Evolutionary conservation across 257 asterid species (phyloP).

Genomic region (Striga asiatica): DNA sequence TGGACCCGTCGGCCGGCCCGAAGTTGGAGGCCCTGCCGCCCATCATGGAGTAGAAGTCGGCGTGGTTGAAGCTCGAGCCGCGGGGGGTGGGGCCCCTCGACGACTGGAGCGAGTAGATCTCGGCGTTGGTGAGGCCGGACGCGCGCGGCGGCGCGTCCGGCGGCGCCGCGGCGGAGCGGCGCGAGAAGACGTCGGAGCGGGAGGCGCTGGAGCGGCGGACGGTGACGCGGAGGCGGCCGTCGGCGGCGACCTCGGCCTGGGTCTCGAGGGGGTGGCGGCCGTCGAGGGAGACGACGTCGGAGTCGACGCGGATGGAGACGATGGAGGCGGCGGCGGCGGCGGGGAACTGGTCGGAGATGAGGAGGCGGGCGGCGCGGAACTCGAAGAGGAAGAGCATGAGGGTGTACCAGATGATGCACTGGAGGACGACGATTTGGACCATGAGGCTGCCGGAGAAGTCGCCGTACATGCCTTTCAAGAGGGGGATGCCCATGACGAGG

Average conservation of each 20-base stretch:
- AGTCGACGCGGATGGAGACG: conserved; percentile 77
- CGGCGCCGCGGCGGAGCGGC: conserved; percentile 52
- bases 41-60: conserved; percentile 74
- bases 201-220: conserved; percentile 76
- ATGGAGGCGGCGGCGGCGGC: conserved; percentile 81
- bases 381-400: conserved; percentile 86
- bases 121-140: conserved; percentile 70
- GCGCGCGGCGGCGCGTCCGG: conserved; percentile 69
- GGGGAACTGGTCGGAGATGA: conserved; percentile 83
- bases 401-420: conserved; percentile 89
- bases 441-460: conserved; percentile 53
- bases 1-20: conserved; percentile 26
- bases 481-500: conserved; percentile 88
- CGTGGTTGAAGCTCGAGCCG: conserved; percentile 78
- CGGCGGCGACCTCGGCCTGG: conserved; percentile 60
- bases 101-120: conserved; percentile 78
- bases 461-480: conserved; percentile 83
- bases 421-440: conserved; percentile 92
- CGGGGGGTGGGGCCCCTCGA: conserved; percentile 83
- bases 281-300: conserved; percentile 73
- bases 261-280: conserved; percentile 73
- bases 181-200: conserved; percentile 62
- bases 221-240: conserved; percentile 74
- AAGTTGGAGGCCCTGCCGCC: conserved; percentile 64
- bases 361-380: conserved; percentile 59